Evolutionary conservation across 495 filamentous ascomycete species (phyloP).

Genomic region (Penicillium chermesinum): DNA sequence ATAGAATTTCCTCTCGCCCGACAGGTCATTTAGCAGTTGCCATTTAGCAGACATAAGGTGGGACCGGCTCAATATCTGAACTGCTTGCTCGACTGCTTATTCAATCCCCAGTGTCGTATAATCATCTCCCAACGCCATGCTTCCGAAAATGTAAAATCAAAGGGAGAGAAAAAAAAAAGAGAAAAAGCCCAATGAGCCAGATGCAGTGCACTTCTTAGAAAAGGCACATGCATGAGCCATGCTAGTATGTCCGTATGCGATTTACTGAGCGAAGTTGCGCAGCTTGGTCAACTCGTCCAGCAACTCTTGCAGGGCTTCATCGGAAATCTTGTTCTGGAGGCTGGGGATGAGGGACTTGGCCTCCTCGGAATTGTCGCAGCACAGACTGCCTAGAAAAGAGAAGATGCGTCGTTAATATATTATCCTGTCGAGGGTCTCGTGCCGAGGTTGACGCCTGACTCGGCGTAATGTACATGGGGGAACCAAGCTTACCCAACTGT

Average conservation of each 20-base stretch:
- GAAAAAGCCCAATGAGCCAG: no score
- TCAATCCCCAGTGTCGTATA: no score
- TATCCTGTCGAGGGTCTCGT: not conserved
- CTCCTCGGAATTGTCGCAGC: slow-evolving; percentile 88
- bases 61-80: no score
- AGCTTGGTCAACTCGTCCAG: slow-evolving; percentile 86
- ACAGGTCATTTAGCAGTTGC: no score
- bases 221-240: no score
- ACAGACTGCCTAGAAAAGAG: slow-evolving; percentile 72
- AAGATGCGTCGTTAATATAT: not conserved
- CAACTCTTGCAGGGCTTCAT: slow-evolving; percentile 79
- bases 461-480: slow-evolving; percentile 1
- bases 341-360: slow-evolving; percentile 95
- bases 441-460: not conserved
- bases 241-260: no score
- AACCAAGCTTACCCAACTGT: slow-evolving; percentile 67
- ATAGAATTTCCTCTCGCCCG: not conserved
- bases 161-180: no score
- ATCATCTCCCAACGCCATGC: no score
- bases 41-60: no score
- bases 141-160: no score
- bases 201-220: no score
- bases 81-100: no score
- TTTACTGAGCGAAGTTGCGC: slow-evolving; percentile 51
- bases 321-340: slow-evolving; percentile 77